These are phyloP conservation scores for Xylariaceae sp. DNA, from an alignment of 2,329 filamentous ascomycete genomes.

Conservation along the genomic window DNA sequence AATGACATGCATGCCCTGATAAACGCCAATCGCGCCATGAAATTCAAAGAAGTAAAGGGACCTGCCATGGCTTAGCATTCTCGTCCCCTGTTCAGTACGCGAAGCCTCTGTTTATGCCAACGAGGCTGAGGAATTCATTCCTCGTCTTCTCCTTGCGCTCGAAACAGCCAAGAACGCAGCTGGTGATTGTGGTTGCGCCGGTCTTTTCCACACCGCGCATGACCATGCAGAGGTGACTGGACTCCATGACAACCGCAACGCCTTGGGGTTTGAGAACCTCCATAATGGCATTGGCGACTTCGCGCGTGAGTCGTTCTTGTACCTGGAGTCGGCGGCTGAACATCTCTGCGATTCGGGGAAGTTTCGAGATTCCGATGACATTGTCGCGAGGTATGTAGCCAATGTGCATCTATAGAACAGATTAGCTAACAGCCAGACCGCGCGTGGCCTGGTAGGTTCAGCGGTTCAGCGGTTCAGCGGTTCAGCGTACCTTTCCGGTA, in stretches of 20 bases:
- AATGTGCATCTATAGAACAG: slow-evolving; percentile 76
- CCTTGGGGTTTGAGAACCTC: slow-evolving; percentile 91
- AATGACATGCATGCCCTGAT: background rate
- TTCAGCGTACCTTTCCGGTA: slow-evolving; percentile 70
- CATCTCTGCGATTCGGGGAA: slow-evolving; percentile 95
- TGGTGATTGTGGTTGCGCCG: slow-evolving; percentile 79
- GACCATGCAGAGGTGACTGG: slow-evolving; percentile 94
- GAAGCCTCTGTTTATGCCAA: slow-evolving; percentile 50
- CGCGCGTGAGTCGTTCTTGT: slow-evolving; percentile 91
- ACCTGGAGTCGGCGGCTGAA: slow-evolving; percentile 90
- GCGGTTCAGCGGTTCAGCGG: background rate
- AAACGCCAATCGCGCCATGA: slow-evolving; percentile 7
- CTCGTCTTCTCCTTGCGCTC: slow-evolving; percentile 87
- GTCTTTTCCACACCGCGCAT: slow-evolving; percentile 98
- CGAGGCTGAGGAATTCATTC: slow-evolving; percentile 87
- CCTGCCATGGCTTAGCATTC: background rate
- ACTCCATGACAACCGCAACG: slow-evolving; percentile 96
- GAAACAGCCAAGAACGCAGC: slow-evolving; percentile 96
- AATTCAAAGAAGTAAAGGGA: slow-evolving; percentile 18
- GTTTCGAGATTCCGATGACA: slow-evolving; percentile 88
- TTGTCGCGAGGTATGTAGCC: slow-evolving; percentile 90
- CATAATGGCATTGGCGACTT: slow-evolving; percentile 89
- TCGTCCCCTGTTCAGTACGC: slow-evolving; percentile 12
- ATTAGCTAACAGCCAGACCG: background rate
- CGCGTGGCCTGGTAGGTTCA: too few species aligned